These are phyloP conservation scores for Hanseniaspora mollemarum DNA, from an alignment of 805 yeast genomes.

Conservation along the genomic window DNA sequence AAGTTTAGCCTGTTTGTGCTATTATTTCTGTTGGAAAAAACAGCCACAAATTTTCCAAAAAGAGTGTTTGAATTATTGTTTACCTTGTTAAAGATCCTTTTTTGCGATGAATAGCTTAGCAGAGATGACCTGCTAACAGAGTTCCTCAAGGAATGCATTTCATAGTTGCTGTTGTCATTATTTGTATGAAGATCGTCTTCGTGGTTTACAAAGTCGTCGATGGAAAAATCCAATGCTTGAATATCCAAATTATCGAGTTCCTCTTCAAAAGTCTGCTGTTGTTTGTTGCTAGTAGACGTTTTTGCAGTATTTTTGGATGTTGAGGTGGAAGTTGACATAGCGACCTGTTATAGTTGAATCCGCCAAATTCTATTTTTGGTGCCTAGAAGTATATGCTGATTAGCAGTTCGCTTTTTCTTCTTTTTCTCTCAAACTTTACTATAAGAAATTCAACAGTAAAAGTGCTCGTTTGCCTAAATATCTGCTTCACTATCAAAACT, in stretches of 20 bases:
- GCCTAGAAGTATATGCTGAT: no score
- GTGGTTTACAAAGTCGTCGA: conserved; percentile 12
- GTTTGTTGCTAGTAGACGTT: not conserved
- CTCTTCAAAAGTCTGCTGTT: conserved; percentile 11
- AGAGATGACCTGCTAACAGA: conserved; percentile 9
- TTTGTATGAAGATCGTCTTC: not conserved
- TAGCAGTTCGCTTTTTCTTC: no score
- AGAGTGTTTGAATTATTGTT: conserved; percentile 16
- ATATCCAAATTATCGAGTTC: conserved; percentile 14
- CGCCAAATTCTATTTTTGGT: no score
- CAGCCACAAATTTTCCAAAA: conserved; percentile 21
- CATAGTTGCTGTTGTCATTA: not conserved
- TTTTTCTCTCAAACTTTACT: no score
- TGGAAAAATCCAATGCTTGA: conserved; percentile 10
- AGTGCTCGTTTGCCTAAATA: no score
- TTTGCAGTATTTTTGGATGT: no score
- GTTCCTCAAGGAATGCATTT: conserved; percentile 10
- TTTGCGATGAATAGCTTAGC: conserved; percentile 15
- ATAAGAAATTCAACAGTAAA: no score
- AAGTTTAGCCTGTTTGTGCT: conserved; percentile 3
- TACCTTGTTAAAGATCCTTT: conserved; percentile 6
- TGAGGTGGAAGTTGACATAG: no score
- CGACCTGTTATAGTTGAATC: no score
- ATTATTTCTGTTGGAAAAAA: not conserved
- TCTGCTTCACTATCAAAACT: no score